Evolutionary conservation across 2,329 filamentous ascomycete species (phyloP).

Genomic region (Dactylellina drechsleri): DNA sequence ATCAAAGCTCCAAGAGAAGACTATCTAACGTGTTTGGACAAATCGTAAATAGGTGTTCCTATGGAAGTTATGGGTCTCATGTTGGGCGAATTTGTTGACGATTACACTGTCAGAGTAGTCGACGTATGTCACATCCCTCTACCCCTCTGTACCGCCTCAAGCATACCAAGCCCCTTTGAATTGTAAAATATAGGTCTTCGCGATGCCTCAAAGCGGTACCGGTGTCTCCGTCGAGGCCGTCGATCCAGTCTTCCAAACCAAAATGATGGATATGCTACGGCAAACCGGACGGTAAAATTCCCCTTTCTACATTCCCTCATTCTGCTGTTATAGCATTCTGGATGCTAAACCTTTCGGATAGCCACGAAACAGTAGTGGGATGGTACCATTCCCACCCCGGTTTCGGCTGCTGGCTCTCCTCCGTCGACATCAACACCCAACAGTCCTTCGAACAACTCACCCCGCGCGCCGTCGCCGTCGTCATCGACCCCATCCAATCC

Average conservation of each 20-base stretch:
- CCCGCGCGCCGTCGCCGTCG: slow-evolving; percentile 93
- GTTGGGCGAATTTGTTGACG: slow-evolving; percentile 98
- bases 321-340: not conserved
- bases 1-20: no score
- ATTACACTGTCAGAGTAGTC: slow-evolving; percentile 97
- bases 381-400: slow-evolving; percentile 99
- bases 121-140: slow-evolving; percentile 67
- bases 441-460: slow-evolving; percentile 99
- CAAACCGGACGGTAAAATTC: slow-evolving; percentile 85
- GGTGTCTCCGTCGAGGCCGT: slow-evolving; percentile 98
- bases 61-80: slow-evolving; percentile 99
- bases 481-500: slow-evolving; percentile 98
- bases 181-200: slow-evolving; percentile 71
- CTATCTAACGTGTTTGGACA: slow-evolving; percentile 10
- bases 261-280: slow-evolving; percentile 99
- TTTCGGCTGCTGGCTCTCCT: slow-evolving; percentile 98
- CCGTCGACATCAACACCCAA: slow-evolving; percentile 99
- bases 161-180: not conserved
- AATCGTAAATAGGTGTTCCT: slow-evolving; percentile 73
- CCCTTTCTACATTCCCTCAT: not conserved
- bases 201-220: slow-evolving; percentile 98
- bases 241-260: slow-evolving; percentile 98
- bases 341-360: slow-evolving; percentile 61
- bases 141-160: not conserved
- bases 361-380: slow-evolving; percentile 94